Evolutionary conservation across 495 filamentous ascomycete genomes (phyloP).

Genomic region (Aspergillus coremiiformis): DNA sequence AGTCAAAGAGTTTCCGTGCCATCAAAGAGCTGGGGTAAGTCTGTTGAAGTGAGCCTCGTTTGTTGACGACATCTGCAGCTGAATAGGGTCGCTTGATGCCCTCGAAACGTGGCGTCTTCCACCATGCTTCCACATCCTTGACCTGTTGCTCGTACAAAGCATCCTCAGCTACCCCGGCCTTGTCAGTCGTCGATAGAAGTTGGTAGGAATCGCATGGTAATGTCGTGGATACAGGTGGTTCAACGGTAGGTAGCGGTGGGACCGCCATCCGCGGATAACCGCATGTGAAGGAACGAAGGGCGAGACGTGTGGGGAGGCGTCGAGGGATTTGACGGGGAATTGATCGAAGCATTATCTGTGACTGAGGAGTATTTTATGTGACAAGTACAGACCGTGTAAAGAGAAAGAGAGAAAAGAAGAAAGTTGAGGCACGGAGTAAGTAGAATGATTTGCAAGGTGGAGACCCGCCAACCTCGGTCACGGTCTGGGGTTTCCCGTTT

Average conservation of each 20-base stretch:
- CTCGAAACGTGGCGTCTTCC: slow-evolving; percentile 70
- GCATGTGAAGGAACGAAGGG: slow-evolving; percentile 36
- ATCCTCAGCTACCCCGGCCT: slow-evolving; percentile 74
- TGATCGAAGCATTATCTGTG: slow-evolving; percentile 29
- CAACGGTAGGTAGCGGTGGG: slow-evolving; percentile 27
- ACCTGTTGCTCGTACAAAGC: slow-evolving; percentile 71
- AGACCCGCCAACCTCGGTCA: background rate
- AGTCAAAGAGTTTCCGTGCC: slow-evolving; percentile 88
- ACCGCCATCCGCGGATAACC: slow-evolving; percentile 41
- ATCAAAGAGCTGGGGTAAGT: slow-evolving; percentile 84
- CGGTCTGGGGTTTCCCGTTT: background rate
- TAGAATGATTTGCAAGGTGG: too few relatives aligned
- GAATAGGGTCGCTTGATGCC: slow-evolving; percentile 90
- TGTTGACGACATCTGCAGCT: slow-evolving; percentile 83
- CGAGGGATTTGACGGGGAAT: slow-evolving; percentile 32
- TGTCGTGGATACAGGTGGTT: slow-evolving; percentile 49
- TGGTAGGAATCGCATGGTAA: slow-evolving; percentile 70
- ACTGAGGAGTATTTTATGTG: background rate
- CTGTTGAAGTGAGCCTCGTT: slow-evolving; percentile 80
- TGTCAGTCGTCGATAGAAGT: slow-evolving; percentile 62
- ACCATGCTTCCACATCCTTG: slow-evolving; percentile 79
- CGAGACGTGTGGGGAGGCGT: slow-evolving; percentile 19
- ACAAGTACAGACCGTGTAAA: background rate
- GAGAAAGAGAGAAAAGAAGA: background rate
- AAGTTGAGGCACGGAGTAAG: background rate